These are phyloP conservation scores for Xylogone sp. DNA, from an alignment of 2,329 filamentous ascomycete genomes.

Conservation along the genomic window DNA sequence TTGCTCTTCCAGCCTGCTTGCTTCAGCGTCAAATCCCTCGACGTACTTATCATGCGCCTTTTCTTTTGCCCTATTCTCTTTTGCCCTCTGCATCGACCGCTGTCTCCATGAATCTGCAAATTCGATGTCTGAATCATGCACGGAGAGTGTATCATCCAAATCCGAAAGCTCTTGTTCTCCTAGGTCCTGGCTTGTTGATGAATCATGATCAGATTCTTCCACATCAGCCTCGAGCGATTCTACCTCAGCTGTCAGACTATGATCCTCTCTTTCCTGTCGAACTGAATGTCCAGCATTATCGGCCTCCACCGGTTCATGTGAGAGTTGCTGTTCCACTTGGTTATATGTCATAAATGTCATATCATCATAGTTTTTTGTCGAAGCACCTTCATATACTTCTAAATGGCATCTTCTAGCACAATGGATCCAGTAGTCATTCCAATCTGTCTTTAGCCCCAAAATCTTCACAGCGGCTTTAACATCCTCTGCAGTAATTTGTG, in stretches of 20 bases:
- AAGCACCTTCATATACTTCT: constrained; percentile 35
- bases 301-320: constrained; percentile 3
- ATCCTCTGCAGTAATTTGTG: constrained; percentile 26
- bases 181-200: background rate
- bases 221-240: constrained; percentile 20
- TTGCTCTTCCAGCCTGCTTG: constrained; percentile 21
- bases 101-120: background rate
- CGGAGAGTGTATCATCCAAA: background rate
- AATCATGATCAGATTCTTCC: constrained; percentile 2
- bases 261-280: constrained; percentile 21
- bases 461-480: constrained; percentile 51
- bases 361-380: constrained; percentile 10
- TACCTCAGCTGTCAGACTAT: constrained; percentile 18
- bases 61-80: constrained; percentile 3
- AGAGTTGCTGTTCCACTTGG: constrained; percentile 23
- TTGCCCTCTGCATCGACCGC: background rate
- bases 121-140: background rate
- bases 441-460: constrained; percentile 44
- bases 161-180: background rate
- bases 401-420: constrained; percentile 49
- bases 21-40: constrained; percentile 22
- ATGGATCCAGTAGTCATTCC: constrained; percentile 45
- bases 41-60: constrained; percentile 17
- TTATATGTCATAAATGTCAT: constrained; percentile 31
- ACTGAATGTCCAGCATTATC: constrained; percentile 11